Base-by-base conservation (phyloP, 208 protist genomes). In the Leishmania lainsoni region DNA sequence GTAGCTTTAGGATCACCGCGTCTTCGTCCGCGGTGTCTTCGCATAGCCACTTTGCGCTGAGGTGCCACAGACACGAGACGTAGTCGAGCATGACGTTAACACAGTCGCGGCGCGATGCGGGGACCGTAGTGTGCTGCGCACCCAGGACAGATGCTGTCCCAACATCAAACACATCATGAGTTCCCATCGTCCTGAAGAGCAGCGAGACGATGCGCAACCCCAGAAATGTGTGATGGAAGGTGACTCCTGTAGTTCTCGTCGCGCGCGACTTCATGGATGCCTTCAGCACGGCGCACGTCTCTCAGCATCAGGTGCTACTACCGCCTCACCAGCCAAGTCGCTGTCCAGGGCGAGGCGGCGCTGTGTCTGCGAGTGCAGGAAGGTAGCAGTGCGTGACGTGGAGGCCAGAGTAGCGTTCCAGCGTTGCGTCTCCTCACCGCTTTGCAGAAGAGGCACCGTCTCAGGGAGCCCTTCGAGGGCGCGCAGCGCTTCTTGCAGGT, bases 21-120 rank as follows among this genome's bases (percentile, higher is more conserved):
- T 49, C 52, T 20, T 29, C 49, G 63, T 45, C 45, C n/a, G 26
- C 14, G 20, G 42, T 52, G 8, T 26, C 65, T 4, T 78, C 76
- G 6, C 65, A 59, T 48, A 87, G 65, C 63, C 73, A n/a, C 35
- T 66, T 66, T n/a, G 51, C 72, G 58, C 75, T 77, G 14, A 87
- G 76, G 32, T 84, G 79, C 93, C 93, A 97, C 54, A 95, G 48
- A 61, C 81, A 92, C 5, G 83, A 86, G 16, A 97, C 78, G 78
- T 97, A 97, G 81, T 93, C 84, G 32, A 95, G 71, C 80, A 97
- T 86, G 3, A 94, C 80, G 16, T 87, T 77, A 0, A 80, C 88
- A 56, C 86, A 92, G 52, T 89, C 86, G 2, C 81, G 83, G 56
- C 88, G 89, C 22, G 74, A 77, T 14, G 22, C 56, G 17, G 56